Conservation (phyloP, 2,329 filamentous ascomycete genomes). For the Trichoderma cornu-damae region DNA sequence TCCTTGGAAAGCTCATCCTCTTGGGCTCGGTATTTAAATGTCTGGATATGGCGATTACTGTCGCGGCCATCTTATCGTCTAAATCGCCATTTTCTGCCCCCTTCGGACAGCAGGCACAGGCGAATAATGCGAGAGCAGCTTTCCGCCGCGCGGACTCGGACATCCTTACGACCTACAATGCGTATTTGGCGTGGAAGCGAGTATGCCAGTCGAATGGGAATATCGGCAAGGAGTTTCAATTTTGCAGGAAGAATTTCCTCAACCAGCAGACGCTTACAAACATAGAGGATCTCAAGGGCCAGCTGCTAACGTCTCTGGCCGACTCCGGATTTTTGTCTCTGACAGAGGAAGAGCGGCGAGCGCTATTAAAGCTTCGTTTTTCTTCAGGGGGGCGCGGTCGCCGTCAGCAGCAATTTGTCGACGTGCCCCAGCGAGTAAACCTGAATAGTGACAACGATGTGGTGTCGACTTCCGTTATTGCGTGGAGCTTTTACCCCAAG, state of each 20-base stretch:
- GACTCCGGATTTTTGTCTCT: conserved; percentile 80
- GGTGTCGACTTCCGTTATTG: conserved; percentile 74
- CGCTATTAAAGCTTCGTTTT: conserved; percentile 64
- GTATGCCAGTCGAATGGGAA: conserved; percentile 62
- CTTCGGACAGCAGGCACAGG: conserved; percentile 76
- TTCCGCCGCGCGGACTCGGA: conserved; percentile 90
- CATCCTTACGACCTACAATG: conserved; percentile 87
- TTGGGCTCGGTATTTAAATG: conserved; percentile 84
- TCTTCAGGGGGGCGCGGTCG: conserved; percentile 46
- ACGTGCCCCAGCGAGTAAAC: conserved; percentile 71
- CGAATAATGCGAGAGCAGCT: conserved; percentile 68
- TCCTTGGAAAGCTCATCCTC: conserved; percentile 87
- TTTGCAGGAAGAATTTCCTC: conserved; percentile 92
- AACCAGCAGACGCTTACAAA: conserved; percentile 82
- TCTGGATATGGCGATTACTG: conserved; percentile 83
- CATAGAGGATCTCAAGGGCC: conserved; percentile 93
- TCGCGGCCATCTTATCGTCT: conserved; percentile 87
- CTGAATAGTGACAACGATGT: conserved; percentile 73
- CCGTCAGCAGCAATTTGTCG: conserved; percentile 69
- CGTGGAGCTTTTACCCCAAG: conserved; percentile 95
- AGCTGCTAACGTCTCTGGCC: conserved; percentile 76
- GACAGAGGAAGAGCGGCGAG: conserved; percentile 64
- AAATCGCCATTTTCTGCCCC: conserved; percentile 91
- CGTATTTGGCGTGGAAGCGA: conserved; percentile 82
- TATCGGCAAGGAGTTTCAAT: conserved; percentile 72